Evolutionary conservation across 2,329 filamentous ascomycete species (phyloP).

Genomic region (Calonectria pseudoturangicola): DNA sequence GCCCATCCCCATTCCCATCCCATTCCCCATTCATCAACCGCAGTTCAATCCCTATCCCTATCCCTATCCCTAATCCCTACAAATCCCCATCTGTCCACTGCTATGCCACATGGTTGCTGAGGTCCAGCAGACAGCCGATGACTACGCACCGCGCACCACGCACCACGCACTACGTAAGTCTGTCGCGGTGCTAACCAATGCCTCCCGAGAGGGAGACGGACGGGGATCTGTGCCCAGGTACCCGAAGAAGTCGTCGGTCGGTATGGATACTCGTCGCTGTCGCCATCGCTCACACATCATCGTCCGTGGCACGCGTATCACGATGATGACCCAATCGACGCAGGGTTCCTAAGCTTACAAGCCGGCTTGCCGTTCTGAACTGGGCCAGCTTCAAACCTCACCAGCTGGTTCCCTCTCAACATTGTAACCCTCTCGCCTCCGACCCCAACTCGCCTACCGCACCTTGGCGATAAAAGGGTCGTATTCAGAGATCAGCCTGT

Average conservation of each 20-base stretch:
- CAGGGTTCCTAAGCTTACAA: conserved; percentile 32
- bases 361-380: conserved; percentile 4
- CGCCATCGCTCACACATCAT: conserved; percentile 22
- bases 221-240: conserved; percentile 21
- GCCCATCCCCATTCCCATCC: conserved; percentile 36
- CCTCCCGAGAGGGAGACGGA: neutral
- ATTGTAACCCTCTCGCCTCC: conserved; percentile 28
- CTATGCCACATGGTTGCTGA: conserved; percentile 45
- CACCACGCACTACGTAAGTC: conserved; percentile 34
- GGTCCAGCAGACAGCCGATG: conserved; percentile 22
- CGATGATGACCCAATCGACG: conserved; percentile 34
- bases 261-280: conserved; percentile 32
- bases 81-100: conserved; percentile 41
- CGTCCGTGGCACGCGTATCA: conserved; percentile 23
- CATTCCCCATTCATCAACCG: conserved; percentile 34
- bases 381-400: conserved; percentile 21
- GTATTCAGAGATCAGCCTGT: conserved; percentile 43
- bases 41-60: conserved; percentile 47
- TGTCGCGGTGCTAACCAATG: conserved; percentile 18
- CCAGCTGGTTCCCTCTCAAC: conserved; percentile 27
- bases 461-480: conserved; percentile 45
- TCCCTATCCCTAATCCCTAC: conserved; percentile 50
- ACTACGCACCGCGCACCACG: conserved; percentile 12
- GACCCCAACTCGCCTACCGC: conserved; percentile 33
- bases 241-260: conserved; percentile 9